phyloP scores from a whole-genome alignment of 192 early-diverging fungal species.

The Backusella tarrabulga region DNA sequence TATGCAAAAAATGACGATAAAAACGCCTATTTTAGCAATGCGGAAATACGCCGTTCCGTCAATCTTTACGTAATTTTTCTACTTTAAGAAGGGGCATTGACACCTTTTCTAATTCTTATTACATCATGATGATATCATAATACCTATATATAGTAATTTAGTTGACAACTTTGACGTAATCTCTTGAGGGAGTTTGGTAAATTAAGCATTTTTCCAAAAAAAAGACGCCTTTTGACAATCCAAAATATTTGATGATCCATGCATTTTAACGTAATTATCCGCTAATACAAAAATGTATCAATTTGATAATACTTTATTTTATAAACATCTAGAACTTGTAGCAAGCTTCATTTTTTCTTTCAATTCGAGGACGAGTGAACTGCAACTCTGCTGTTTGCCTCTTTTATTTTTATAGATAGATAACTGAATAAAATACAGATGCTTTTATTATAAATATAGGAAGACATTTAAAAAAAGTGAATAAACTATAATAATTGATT shows the following conservation, averaged over 20 bases:
- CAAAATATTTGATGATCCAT: not conserved
- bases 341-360: too few relatives aligned
- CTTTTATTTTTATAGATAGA: too few relatives aligned
- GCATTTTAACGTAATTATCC: not conserved
- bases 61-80: not conserved
- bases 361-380: too few relatives aligned
- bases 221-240: not conserved
- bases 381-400: too few relatives aligned
- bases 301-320: not conserved
- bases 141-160: not conserved
- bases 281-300: not conserved
- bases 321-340: not conserved
- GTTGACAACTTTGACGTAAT: not conserved
- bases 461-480: too few relatives aligned
- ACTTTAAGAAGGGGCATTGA: not conserved
- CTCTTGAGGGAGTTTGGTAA: not conserved
- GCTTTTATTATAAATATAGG: too few relatives aligned
- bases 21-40: not conserved
- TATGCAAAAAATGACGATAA: not conserved
- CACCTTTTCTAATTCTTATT: not conserved
- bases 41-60: not conserved
- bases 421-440: too few relatives aligned
- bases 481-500: not conserved
- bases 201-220: not conserved
- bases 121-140: constrained; percentile 3